A percentile compares a stretch with the other conserved stretches of the same genome.
Conservation (phyloP, 1,139 yeast species). For the Ogataea hybrid region DNA sequence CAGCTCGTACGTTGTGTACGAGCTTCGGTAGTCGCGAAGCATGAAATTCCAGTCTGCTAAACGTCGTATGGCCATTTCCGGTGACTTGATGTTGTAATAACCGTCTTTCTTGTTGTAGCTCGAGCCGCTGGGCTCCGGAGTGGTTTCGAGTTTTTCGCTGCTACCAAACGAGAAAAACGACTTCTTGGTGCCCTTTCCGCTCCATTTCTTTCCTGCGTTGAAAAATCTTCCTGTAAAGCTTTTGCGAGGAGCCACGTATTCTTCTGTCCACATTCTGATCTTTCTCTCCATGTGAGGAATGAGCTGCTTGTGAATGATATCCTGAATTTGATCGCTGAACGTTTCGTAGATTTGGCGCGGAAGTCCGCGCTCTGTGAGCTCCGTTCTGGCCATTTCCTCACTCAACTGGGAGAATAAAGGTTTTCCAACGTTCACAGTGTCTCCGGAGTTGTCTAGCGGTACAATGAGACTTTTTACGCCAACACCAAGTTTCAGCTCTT, state of each 20-base stretch:
- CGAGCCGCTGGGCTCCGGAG: conserved; percentile 9
- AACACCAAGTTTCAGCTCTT: conserved; percentile 24
- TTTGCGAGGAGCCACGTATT: conserved; percentile 60
- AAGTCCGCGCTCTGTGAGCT: conserved; percentile 17
- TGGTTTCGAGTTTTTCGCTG: conserved; percentile 8
- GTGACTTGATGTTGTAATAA: conserved; percentile 56
- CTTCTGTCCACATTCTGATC: conserved; percentile 75
- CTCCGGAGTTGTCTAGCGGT: conserved; percentile 16
- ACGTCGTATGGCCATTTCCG: conserved; percentile 76
- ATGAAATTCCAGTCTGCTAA: conserved; percentile 92
- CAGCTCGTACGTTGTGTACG: conserved; percentile 81
- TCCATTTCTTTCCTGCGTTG: conserved; percentile 50
- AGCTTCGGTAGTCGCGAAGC: conserved; percentile 82
- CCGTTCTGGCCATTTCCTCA: conserved; percentile 41
- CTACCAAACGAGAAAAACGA: conserved; percentile 34
- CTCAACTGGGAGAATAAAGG: conserved; percentile 49
- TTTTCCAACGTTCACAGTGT: conserved; percentile 30
- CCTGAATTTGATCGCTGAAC: conserved; percentile 46
- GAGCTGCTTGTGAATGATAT: conserved; percentile 54
- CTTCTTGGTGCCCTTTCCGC: conserved; percentile 24
- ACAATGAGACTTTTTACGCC: conserved; percentile 24
- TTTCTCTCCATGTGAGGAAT: conserved; percentile 80
- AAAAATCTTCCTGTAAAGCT: conserved; percentile 75
- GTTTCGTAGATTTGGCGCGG: conserved; percentile 41
- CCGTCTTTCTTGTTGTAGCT: conserved; percentile 27